Percentiles rank a stretch among this genome's conserved stretches.
Evolutionary conservation across 495 filamentous ascomycete genomes (phyloP).

Genomic region (Neurospora sp.): DNA sequence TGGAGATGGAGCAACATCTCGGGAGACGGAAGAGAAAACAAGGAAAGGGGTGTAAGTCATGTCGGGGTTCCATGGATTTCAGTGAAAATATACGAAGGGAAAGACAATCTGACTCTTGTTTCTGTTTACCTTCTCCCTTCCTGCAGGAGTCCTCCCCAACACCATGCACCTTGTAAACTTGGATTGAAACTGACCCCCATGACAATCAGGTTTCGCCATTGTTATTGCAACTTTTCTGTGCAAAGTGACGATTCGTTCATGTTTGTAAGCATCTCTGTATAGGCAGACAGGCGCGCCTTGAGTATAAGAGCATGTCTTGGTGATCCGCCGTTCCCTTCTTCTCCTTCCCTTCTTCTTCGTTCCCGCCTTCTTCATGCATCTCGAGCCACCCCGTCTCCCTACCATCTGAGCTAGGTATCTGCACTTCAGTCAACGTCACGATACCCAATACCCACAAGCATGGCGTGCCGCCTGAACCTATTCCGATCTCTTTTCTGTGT

Average conservation of each 20-base stretch:
- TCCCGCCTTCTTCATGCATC: not conserved
- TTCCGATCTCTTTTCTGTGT: not conserved
- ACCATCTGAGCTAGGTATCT: not conserved
- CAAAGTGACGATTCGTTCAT: not conserved
- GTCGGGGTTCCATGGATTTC: not conserved
- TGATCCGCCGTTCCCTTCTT: not conserved
- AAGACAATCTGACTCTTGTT: not conserved
- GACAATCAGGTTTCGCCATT: not conserved
- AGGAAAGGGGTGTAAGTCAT: not conserved
- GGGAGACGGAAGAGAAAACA: not conserved
- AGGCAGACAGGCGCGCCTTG: not conserved
- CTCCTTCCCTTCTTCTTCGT: not conserved
- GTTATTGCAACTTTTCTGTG: not conserved
- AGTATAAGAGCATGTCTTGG: not conserved
- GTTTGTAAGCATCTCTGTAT: not conserved
- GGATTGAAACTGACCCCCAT: not conserved
- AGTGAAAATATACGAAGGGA: not conserved
- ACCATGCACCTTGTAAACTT: not conserved
- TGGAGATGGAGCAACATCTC: not conserved
- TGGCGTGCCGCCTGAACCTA: not conserved
- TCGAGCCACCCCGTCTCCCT: not conserved
- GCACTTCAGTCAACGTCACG: not conserved
- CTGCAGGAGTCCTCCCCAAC: not conserved
- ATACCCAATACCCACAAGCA: not conserved
- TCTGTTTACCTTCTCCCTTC: not conserved